Evolutionary conservation across 2,329 filamentous ascomycete species (phyloP), one percentile per base, ranked within the genome.

Genomic region (Ophiosphaerella korrae): DNA sequence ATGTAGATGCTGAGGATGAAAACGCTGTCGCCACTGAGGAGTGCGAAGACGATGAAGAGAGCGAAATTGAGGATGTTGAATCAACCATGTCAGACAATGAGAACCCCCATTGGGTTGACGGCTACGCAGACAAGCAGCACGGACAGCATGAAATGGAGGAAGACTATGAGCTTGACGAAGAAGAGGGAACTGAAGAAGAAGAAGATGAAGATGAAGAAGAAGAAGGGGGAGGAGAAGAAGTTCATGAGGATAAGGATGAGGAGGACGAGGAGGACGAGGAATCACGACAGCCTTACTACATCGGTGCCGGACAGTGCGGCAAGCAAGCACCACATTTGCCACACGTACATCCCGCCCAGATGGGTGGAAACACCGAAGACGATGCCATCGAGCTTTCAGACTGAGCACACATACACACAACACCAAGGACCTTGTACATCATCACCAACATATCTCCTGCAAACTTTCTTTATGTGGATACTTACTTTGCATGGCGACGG

Each of bases 351-450:
- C 23, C 33, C 5, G 14, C 45, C 24, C 37, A 62, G 38, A 41
- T 47, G n/a, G 48, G 56, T 1, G 69, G 69, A 9, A 59, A 50
- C 5, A 71, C 67, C 2, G 62, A 70, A 43, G 66, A 71, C 37
- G 69, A 71, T 42, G 67, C 69, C 4, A 72, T 72, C 36, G 68
- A 72, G 54, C 57, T 72, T 9, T 69, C 65, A 3, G 69, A 72
- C 47, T 72, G 52, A 42, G 38, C 40, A 7, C 16, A 8, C 39
- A 18, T 31, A 11, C 16, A 11, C 11, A 42, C 6, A 42, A 14
- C 26, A 42, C 39, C 13, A 21, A 8, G 26, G 26, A 11, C 26
- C 11, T 29, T 29, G 11, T 11, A 29, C 3, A 29, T 29, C 7
- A 29, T 29, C 26, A 29, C 11, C 7, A 29, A 11, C 26, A 9